Evolutionary conservation across 2,329 filamentous ascomycete species (phyloP).

Genomic region (Arthrobotrys sphaeroides): DNA sequence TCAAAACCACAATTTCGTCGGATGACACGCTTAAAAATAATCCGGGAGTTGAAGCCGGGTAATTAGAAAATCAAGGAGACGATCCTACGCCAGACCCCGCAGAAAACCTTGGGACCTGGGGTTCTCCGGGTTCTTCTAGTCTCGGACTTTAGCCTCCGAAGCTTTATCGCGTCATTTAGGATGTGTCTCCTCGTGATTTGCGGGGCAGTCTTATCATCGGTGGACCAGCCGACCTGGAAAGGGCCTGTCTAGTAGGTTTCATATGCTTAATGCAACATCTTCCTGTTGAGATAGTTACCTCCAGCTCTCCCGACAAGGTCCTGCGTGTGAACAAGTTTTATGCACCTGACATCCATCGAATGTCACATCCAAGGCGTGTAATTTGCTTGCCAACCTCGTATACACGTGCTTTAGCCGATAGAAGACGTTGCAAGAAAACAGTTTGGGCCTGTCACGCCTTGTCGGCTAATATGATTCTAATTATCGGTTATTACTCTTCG

Average conservation of each 20-base stretch:
- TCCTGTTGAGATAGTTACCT: background rate
- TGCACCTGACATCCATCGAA: background rate
- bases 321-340: background rate
- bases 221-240: background rate
- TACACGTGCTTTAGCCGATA: constrained; percentile 52
- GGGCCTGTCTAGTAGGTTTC: constrained; percentile 5
- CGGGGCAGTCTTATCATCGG: background rate
- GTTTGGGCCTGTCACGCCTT: background rate
- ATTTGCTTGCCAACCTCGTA: constrained; percentile 17
- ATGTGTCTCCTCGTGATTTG: constrained; percentile 4
- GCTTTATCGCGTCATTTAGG: background rate
- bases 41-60: background rate
- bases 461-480: constrained; percentile 32
- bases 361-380: constrained; percentile 20
- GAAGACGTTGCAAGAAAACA: background rate
- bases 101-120: background rate
- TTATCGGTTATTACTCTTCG: constrained; percentile 10
- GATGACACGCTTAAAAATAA: background rate
- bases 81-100: background rate
- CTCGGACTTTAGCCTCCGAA: background rate
- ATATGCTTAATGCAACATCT: constrained; percentile 5
- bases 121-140: background rate
- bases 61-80: background rate
- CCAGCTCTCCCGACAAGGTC: background rate
- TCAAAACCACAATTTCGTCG: background rate